These are phyloP conservation scores for Leucocoprinus sp. DNA, from an alignment of 768 basidiomycete species.

Conservation along the genomic window DNA sequence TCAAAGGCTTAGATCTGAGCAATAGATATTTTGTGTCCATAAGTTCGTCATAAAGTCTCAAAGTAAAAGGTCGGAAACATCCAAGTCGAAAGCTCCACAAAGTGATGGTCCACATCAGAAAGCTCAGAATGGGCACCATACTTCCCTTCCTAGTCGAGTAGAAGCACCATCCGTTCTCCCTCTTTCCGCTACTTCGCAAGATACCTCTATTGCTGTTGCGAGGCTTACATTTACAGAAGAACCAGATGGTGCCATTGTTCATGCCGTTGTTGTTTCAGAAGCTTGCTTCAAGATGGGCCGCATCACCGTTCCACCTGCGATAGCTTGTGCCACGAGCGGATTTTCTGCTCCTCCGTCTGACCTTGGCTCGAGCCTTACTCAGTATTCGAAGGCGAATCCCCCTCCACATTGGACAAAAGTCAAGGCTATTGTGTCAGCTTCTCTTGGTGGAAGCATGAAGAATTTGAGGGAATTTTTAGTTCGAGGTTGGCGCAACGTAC, in stretches of 20 bases:
- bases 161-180: conserved; percentile 19
- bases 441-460: conserved; percentile 27
- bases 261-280: conserved; percentile 58
- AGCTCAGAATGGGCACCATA: conserved; percentile 15
- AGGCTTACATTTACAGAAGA: conserved; percentile 18
- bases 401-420: conserved; percentile 42
- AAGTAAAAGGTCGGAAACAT: conserved; percentile 22
- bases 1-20: too few species aligned
- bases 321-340: conserved; percentile 56
- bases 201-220: conserved; percentile 10
- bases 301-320: conserved; percentile 63
- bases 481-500: conserved; percentile 56
- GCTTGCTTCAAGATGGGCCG: conserved; percentile 64
- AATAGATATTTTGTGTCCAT: conserved; percentile 54
- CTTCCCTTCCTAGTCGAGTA: conserved; percentile 29
- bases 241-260: conserved; percentile 47
- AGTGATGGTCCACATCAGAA: conserved; percentile 3
- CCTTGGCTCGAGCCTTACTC: conserved; percentile 3
- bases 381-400: conserved; percentile 32
- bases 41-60: conserved; percentile 55
- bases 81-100: conserved; percentile 9
- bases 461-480: conserved; percentile 38
- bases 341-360: conserved; percentile 29
- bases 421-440: conserved; percentile 27
- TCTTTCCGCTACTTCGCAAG: not conserved